phyloP scores from a whole-genome alignment of 352 stramenopile genomes.

The Globisporangium nodosum region DNA sequence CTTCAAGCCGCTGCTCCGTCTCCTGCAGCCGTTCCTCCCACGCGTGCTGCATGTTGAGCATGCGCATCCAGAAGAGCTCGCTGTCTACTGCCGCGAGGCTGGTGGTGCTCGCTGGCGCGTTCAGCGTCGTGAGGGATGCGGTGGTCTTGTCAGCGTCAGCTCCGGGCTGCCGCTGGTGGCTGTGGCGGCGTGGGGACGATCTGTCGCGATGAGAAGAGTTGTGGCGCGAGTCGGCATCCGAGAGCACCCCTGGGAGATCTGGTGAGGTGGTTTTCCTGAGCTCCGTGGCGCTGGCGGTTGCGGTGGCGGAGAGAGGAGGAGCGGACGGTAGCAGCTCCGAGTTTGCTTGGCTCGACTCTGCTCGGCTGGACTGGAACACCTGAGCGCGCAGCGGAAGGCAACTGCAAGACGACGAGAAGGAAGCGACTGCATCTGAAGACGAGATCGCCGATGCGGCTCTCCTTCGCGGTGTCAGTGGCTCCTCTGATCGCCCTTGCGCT shows the following conservation, averaged over 20 bases:
- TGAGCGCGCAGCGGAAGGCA: not conserved
- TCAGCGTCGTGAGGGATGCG: too few relatives aligned
- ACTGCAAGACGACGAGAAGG: not conserved
- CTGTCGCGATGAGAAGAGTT: not conserved
- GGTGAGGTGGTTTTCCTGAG: not conserved
- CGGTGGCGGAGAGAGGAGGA: not conserved
- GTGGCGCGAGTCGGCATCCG: not conserved
- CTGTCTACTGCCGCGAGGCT: conserved; percentile 17
- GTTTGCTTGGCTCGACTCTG: not conserved
- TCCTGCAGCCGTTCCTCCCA: conserved; percentile 55
- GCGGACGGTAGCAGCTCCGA: not conserved
- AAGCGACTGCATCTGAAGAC: not conserved
- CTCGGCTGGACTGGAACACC: not conserved
- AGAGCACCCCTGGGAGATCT: not conserved
- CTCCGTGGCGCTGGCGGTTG: not conserved
- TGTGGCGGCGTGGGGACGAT: not conserved
- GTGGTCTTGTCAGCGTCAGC: not conserved
- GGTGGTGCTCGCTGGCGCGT: too few relatives aligned
- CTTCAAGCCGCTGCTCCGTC: conserved; percentile 61
- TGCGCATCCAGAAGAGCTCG: conserved; percentile 38
- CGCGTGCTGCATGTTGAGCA: conserved; percentile 51
- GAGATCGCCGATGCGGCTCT: not conserved
- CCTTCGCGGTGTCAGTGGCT: not conserved
- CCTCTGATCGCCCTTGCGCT: not conserved
- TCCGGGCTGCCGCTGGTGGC: not conserved